These are phyloP conservation scores for Globisporangium abappressorium DNA, from an alignment of 352 stramenopile genomes.

Conservation along the genomic window DNA sequence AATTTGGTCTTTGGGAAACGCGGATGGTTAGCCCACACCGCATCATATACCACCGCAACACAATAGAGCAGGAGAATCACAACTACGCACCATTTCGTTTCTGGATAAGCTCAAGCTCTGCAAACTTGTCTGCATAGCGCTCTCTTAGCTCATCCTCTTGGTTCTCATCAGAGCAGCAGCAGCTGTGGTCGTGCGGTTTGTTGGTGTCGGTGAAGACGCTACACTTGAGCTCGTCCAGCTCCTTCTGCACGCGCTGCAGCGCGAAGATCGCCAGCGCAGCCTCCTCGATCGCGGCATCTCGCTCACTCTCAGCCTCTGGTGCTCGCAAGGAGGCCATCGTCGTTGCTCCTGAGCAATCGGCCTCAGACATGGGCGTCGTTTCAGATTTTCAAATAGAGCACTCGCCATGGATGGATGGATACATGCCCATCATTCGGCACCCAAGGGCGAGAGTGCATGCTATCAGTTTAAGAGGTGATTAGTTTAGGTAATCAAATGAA, in stretches of 20 bases:
- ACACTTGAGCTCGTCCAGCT: constrained; percentile 5
- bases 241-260: constrained; percentile 4
- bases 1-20: constrained; percentile 17
- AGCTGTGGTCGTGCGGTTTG: background rate
- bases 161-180: background rate
- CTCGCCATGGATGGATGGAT: background rate
- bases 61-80: background rate
- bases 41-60: background rate
- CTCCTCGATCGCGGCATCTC: constrained; percentile 33
- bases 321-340: background rate
- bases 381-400: background rate
- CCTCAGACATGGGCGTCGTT: background rate
- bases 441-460: no score
- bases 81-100: background rate
- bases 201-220: background rate
- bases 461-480: no score
- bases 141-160: background rate
- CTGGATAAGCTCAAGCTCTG: background rate
- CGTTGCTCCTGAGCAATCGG: background rate
- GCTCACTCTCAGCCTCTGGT: constrained; percentile 21
- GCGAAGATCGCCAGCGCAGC: constrained; percentile 22
- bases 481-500: no score
- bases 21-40: background rate
- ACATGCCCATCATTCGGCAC: background rate
- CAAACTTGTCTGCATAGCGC: background rate